These are phyloP conservation scores for Dichomitus squalens DNA, from an alignment of 1,284 basidiomycete genomes.

Conservation along the genomic window DNA sequence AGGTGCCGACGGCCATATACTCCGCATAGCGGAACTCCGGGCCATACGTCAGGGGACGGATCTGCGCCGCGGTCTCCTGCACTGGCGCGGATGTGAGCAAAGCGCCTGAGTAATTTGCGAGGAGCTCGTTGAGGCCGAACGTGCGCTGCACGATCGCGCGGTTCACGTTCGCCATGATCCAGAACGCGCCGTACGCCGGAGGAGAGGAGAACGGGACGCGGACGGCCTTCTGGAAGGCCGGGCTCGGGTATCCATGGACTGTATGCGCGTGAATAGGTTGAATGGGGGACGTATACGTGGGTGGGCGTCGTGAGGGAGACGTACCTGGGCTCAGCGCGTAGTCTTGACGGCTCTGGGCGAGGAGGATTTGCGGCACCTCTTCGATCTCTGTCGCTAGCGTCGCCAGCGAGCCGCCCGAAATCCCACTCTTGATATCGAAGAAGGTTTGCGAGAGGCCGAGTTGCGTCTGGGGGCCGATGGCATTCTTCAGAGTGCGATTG, in stretches of 20 bases:
- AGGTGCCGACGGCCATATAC: conserved; percentile 51
- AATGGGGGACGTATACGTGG: background rate
- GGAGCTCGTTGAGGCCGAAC: conserved; percentile 67
- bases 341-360: conserved; percentile 36
- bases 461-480: conserved; percentile 34
- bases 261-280: conserved; percentile 3
- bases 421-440: conserved; percentile 44
- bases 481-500: conserved; percentile 46
- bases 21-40: conserved; percentile 76
- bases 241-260: conserved; percentile 47
- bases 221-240: conserved; percentile 45
- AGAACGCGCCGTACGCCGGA: conserved; percentile 56
- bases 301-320: conserved; percentile 12
- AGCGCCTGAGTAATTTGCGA: background rate
- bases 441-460: conserved; percentile 44
- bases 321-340: conserved; percentile 63
- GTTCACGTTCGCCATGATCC: conserved; percentile 67
- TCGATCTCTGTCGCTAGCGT: conserved; percentile 53
- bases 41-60: conserved; percentile 51
- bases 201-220: conserved; percentile 48
- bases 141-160: conserved; percentile 75
- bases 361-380: conserved; percentile 46
- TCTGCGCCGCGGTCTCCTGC: conserved; percentile 20
- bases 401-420: conserved; percentile 75
- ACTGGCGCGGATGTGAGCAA: background rate